Conservation (phyloP, 1,284 basidiomycete species). For the Rhodotorula sp. region DNA sequence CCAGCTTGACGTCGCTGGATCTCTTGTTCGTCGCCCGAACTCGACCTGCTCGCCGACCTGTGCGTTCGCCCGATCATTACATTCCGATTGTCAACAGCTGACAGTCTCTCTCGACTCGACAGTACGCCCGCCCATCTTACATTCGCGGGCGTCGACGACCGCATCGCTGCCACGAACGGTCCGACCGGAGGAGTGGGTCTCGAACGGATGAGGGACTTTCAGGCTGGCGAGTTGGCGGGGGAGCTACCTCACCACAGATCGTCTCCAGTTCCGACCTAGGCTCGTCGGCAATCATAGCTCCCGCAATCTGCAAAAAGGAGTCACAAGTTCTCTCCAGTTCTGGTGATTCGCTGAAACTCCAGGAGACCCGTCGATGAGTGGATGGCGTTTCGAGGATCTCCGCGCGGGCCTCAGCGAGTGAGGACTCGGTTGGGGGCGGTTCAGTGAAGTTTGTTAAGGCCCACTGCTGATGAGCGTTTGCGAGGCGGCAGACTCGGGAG, state of each 20-base stretch:
- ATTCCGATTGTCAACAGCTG: too few species aligned
- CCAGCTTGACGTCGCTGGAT: neutral
- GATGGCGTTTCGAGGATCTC: conserved; percentile 20
- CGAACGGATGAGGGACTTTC: neutral
- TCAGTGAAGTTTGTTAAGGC: too few species aligned
- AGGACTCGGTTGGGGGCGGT: too few species aligned
- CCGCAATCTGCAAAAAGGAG: too few species aligned
- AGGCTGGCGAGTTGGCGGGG: neutral
- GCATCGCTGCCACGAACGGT: neutral
- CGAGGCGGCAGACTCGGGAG: too few species aligned
- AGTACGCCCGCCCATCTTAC: neutral
- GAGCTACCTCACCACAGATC: neutral
- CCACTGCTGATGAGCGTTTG: too few species aligned
- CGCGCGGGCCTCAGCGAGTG: too few species aligned
- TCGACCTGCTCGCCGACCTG: neutral
- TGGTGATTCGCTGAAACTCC: too few species aligned
- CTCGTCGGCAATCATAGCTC: too few species aligned
- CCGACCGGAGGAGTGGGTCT: neutral
- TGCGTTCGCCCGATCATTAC: too few species aligned
- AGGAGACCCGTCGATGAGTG: conserved; percentile 52
- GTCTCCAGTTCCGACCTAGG: neutral
- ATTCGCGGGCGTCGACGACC: neutral
- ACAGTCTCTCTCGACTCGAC: neutral
- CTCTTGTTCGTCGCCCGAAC: neutral
- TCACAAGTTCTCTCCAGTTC: too few species aligned